Conservation (phyloP, 305 asterid genomes). For the Nicotiana rustica region DNA sequence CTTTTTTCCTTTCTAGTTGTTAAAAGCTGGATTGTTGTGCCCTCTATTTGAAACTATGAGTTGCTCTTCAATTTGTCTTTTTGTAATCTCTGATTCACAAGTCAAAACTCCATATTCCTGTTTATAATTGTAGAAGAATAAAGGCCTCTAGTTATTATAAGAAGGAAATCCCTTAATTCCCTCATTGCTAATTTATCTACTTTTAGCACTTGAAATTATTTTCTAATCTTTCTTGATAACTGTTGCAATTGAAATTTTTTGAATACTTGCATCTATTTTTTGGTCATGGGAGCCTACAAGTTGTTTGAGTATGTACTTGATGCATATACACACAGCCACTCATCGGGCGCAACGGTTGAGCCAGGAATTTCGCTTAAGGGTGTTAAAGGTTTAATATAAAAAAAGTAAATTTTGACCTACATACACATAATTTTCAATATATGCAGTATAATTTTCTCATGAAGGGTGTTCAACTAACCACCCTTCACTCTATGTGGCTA, state of each 20-base stretch:
- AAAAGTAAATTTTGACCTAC: too few species aligned
- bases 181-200: not conserved
- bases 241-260: not conserved
- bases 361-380: too few species aligned
- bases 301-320: not conserved
- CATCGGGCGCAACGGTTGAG: too few species aligned
- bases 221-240: not conserved
- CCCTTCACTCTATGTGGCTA: too few species aligned
- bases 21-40: not conserved
- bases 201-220: not conserved
- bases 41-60: not conserved
- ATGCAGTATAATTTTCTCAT: too few species aligned
- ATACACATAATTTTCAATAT: too few species aligned
- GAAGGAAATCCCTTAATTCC: not conserved
- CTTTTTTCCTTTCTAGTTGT: not conserved
- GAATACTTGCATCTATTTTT: not conserved
- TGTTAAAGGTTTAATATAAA: too few species aligned
- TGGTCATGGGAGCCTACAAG: constrained; percentile 2
- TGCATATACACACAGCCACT: not conserved
- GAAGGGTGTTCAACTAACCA: too few species aligned
- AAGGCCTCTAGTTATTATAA: not conserved
- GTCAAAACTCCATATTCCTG: not conserved
- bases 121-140: not conserved
- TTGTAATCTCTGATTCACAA: not conserved
- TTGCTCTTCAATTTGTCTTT: not conserved